These are phyloP conservation scores for Alternaria novae-zelandiae DNA, from an alignment of 2,329 filamentous ascomycete genomes.

Conservation along the genomic window DNA sequence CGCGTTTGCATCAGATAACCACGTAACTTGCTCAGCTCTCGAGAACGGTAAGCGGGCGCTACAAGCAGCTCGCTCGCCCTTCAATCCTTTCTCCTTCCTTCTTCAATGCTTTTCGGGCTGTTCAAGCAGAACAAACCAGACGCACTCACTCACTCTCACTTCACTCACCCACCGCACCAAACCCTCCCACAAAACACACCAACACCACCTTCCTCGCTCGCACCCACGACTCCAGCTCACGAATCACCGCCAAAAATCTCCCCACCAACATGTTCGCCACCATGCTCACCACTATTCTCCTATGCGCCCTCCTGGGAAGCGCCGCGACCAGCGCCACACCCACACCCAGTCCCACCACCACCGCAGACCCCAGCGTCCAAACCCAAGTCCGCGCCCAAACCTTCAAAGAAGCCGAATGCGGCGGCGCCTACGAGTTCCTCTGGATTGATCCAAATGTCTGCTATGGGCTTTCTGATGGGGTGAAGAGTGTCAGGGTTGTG, in stretches of 20 bases:
- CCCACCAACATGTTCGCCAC: neutral
- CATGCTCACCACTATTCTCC: neutral
- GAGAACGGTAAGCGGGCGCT: neutral
- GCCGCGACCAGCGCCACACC: neutral
- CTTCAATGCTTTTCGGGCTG: neutral
- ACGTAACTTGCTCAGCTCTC: neutral
- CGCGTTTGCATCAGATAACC: neutral
- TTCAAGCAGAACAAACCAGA: neutral
- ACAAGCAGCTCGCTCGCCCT: neutral
- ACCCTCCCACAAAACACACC: neutral
- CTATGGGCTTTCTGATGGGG: neutral
- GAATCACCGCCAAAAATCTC: neutral
- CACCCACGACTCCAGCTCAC: neutral
- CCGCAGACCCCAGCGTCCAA: neutral
- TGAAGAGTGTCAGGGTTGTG: neutral
- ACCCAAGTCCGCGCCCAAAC: neutral
- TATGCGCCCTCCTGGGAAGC: neutral
- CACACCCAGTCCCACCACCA: neutral
- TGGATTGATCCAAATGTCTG: neutral
- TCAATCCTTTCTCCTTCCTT: rapidly evolving
- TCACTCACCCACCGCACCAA: neutral
- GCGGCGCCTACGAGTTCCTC: neutral
- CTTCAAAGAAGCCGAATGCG: neutral
- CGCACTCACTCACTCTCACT: neutral
- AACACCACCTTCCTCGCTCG: neutral